A percentile compares a stretch with the other conserved stretches of the same genome.
Evolutionary conservation across 768 basidiomycete species (phyloP).

Genomic region (Phlegmacium glaucopus): DNA sequence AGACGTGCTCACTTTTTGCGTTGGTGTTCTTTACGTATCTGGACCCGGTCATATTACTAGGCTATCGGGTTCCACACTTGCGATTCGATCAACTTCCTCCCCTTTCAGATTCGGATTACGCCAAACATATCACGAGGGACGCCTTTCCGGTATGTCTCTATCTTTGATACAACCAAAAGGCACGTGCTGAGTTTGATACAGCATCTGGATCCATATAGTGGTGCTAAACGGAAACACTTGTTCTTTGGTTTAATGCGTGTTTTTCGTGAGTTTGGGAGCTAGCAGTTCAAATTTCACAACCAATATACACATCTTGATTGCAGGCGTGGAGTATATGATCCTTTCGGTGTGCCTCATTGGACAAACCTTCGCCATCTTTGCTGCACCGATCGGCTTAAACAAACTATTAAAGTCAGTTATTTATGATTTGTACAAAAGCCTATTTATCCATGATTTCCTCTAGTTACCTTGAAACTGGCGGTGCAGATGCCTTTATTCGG

Average conservation of each 20-base stretch:
- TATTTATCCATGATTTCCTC: too few relatives aligned
- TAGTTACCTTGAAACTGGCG: slow-evolving; percentile 56
- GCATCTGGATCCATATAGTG: slow-evolving; percentile 39
- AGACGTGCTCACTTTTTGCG: slow-evolving; percentile 36
- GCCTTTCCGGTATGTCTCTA: slow-evolving; percentile 19
- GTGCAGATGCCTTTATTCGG: slow-evolving; percentile 41
- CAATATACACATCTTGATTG: too few relatives aligned
- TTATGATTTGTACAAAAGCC: too few relatives aligned
- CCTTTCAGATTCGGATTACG: slow-evolving; percentile 55
- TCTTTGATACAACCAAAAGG: slow-evolving; percentile 9
- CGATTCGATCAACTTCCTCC: too few relatives aligned
- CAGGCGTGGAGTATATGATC: too few relatives aligned
- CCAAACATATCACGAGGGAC: slow-evolving; percentile 13
- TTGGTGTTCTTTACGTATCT: not conserved
- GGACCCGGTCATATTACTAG: slow-evolving; percentile 40
- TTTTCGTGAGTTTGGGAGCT: too few relatives aligned
- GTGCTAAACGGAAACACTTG: slow-evolving; percentile 34
- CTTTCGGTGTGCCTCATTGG: too few relatives aligned
- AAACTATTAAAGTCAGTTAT: too few relatives aligned
- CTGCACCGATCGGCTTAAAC: too few relatives aligned
- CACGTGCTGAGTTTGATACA: slow-evolving; percentile 8
- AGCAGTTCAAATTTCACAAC: too few relatives aligned
- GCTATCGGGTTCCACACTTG: slow-evolving; percentile 30
- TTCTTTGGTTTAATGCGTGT: too few relatives aligned
- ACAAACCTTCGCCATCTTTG: too few relatives aligned